phyloP scores from a whole-genome alignment of 208 protist species.

The Acanthamoeba culbertsoni region DNA sequence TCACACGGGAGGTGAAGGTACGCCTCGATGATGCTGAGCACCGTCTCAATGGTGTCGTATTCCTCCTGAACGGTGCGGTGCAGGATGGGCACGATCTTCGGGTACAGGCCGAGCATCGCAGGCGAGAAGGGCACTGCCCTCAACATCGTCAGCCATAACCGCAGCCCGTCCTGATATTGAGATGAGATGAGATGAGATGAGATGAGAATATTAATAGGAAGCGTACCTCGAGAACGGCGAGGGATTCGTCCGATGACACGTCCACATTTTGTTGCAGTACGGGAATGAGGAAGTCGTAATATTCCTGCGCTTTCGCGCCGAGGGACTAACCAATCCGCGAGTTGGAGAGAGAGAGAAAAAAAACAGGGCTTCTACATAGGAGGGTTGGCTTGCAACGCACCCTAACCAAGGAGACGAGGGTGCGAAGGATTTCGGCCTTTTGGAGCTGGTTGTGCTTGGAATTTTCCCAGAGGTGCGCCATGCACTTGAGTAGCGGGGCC shows the following conservation, averaged over 20 bases:
- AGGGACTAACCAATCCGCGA: constrained; percentile 35
- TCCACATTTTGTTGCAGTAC: constrained; percentile 40
- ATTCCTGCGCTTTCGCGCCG: not conserved
- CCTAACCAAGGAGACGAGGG: constrained; percentile 2
- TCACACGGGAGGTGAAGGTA: not conserved
- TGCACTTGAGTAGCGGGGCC: not conserved
- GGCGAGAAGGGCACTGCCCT: not conserved
- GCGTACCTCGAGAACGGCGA: not conserved
- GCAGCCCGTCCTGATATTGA: not conserved
- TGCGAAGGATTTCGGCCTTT: constrained; percentile 29
- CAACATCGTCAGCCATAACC: not conserved
- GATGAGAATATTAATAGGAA: not conserved
- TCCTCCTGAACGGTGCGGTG: constrained; percentile 27
- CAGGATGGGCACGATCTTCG: constrained; percentile 22
- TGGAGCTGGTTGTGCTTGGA: constrained; percentile 46
- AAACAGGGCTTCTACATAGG: too few species aligned
- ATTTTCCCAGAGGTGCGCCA: constrained; percentile 9
- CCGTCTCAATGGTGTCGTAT: not conserved
- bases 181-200: not conserved
- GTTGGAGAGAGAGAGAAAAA: too few species aligned
- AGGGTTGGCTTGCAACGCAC: not conserved
- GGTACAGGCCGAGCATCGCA: constrained; percentile 8
- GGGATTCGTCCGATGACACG: constrained; percentile 14
- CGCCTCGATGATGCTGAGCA: constrained; percentile 36
- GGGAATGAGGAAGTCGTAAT: constrained; percentile 35